Conservation (phyloP, 371 early-diverging fungal species). For the Syncephalastrum racemosum region DNA sequence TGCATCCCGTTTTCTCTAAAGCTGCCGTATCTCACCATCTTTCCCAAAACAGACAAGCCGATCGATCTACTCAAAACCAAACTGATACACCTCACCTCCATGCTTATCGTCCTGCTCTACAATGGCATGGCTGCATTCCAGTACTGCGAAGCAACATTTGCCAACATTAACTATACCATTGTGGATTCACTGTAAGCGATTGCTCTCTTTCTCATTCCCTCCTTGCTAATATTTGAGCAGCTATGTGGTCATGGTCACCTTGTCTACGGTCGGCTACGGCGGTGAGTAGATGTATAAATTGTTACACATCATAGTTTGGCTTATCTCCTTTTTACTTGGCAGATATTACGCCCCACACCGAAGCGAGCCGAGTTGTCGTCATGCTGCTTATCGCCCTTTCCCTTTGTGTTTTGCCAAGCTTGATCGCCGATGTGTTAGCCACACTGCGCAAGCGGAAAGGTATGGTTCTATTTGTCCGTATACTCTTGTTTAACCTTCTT, state of each 20-base stretch:
- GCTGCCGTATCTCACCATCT: neutral
- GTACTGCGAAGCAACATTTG: constrained; percentile 67
- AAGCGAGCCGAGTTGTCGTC: constrained; percentile 63
- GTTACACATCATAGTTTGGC: neutral
- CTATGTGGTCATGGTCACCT: constrained; percentile 66
- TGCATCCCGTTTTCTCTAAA: neutral
- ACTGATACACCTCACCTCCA: constrained; percentile 60
- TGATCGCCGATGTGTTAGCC: constrained; percentile 57
- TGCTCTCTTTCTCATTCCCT: neutral
- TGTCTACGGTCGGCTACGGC: constrained; percentile 83
- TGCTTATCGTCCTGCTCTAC: constrained; percentile 65
- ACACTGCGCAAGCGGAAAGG: constrained; percentile 55
- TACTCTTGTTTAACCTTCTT: neutral
- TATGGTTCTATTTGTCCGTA: constrained; percentile 17
- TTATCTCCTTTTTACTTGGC: neutral
- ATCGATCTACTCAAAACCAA: constrained; percentile 61
- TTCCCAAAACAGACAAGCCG: constrained; percentile 25
- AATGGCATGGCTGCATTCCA: constrained; percentile 71
- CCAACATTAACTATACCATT: constrained; percentile 44
- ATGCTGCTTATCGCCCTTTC: constrained; percentile 69
- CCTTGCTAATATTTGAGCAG: constrained; percentile 6
- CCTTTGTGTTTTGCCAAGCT: constrained; percentile 60
- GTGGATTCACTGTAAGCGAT: constrained; percentile 44
- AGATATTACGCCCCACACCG: constrained; percentile 70
- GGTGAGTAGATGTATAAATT: constrained; percentile 16